Evolutionary conservation across 202 grass and related monocot genomes (phyloP).

Genomic region (Schoenoplectus triqueter): DNA sequence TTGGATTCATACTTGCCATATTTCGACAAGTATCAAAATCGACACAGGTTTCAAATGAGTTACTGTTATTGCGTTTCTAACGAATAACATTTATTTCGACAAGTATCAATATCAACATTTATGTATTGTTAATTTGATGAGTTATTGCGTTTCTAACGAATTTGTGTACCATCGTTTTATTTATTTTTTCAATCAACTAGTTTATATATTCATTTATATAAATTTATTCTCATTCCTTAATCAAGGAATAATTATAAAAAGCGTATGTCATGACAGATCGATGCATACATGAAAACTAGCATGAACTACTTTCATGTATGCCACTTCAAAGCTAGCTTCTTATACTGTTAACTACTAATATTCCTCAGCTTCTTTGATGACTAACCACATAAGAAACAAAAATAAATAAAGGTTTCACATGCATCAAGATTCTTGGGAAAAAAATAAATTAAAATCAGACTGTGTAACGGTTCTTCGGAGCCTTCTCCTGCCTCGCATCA

Average conservation of each 20-base stretch:
- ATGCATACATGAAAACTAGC: not conserved
- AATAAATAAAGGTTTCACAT: not conserved
- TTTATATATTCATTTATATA: not conserved
- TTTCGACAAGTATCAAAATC: too few species aligned
- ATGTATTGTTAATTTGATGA: too few species aligned
- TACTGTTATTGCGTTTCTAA: too few species aligned
- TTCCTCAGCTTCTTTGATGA: not conserved
- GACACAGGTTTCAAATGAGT: too few species aligned
- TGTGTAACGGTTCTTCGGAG: constrained; percentile 67
- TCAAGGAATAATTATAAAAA: not conserved
- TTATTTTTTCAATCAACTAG: not conserved
- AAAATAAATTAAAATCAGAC: constrained; percentile 46
- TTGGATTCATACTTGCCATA: too few species aligned
- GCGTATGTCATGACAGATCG: not conserved
- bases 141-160: too few species aligned
- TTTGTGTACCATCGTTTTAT: not conserved
- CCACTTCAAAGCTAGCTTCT: constrained; percentile 3
- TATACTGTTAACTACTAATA: constrained; percentile 24
- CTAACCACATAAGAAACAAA: not conserved
- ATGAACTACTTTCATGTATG: not conserved
- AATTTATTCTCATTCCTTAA: not conserved
- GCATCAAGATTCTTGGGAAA: not conserved
- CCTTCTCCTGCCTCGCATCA: constrained; percentile 61
- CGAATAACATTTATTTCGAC: too few species aligned
- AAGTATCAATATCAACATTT: too few species aligned